A percentile compares a stretch with the other conserved stretches of the same genome.
Conservation (phyloP, 805 yeast species). For the Candida sithepensis region DNA sequence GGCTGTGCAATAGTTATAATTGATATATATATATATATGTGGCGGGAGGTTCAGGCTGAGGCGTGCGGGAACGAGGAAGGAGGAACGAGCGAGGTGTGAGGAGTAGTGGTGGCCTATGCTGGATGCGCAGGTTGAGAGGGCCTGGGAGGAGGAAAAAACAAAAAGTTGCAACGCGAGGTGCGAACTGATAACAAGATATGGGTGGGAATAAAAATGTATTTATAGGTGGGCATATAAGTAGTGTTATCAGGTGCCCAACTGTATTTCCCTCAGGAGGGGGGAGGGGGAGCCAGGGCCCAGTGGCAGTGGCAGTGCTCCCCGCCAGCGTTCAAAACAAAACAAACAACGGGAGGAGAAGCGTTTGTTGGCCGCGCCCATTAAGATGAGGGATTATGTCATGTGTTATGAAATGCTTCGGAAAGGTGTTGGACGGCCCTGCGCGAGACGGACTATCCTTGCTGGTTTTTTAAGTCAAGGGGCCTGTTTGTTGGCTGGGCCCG, state of each 20-base stretch:
- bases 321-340: neutral
- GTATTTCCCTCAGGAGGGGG: too few species aligned
- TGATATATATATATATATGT: neutral
- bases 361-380: neutral
- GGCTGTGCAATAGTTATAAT: constrained; percentile 1
- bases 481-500: too few species aligned
- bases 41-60: neutral
- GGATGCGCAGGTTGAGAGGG: neutral
- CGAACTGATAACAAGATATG: too few species aligned
- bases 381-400: neutral
- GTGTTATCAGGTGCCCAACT: neutral
- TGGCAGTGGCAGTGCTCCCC: neutral
- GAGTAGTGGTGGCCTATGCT: neutral
- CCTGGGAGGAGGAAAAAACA: neutral
- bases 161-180: neutral
- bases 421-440: neutral
- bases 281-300: too few species aligned
- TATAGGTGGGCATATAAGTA: neutral
- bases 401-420: neutral
- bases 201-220: neutral
- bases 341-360: neutral
- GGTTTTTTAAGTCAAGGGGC: too few species aligned
- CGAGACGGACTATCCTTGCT: too few species aligned
- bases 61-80: neutral
- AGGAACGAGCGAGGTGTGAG: neutral